Evolutionary conservation across 2,329 filamentous ascomycete genomes (phyloP).

Genomic region (Verticillium zaregamsianum): DNA sequence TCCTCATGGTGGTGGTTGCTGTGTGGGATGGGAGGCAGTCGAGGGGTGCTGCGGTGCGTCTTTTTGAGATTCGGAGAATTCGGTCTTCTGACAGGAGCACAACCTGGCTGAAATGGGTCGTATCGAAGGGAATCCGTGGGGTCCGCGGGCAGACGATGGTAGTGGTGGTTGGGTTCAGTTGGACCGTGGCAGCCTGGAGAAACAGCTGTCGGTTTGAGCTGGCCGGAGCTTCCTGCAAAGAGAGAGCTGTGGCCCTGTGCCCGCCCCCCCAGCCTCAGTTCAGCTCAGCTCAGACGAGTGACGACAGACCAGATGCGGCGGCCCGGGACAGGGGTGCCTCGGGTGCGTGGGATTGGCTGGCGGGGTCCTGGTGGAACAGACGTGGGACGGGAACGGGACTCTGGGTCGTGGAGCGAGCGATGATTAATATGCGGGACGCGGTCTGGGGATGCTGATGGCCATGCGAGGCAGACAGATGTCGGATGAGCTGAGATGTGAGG

Average conservation of each 20-base stretch:
- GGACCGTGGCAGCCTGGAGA: background rate
- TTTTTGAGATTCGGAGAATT: background rate
- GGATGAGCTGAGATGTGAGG: background rate
- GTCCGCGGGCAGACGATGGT: background rate
- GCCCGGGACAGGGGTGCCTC: background rate
- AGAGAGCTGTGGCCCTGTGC: background rate
- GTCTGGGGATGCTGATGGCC: background rate
- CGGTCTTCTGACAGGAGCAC: background rate
- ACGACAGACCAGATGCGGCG: background rate
- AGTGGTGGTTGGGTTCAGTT: background rate
- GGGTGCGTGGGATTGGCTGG: background rate
- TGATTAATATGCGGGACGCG: background rate
- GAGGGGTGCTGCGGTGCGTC: background rate
- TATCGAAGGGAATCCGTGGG: background rate
- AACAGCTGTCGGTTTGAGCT: background rate
- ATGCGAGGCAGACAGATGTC: background rate
- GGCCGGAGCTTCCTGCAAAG: background rate
- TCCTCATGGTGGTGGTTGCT: conserved; percentile 57
- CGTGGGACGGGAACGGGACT: background rate
- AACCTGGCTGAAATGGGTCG: background rate
- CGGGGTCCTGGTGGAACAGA: background rate
- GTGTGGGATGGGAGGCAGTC: no score
- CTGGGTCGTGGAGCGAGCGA: background rate
- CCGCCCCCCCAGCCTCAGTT: background rate
- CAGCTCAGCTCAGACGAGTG: background rate